Conservation (phyloP, 2,329 filamentous ascomycete species). For the Trichoderma koningii region DNA sequence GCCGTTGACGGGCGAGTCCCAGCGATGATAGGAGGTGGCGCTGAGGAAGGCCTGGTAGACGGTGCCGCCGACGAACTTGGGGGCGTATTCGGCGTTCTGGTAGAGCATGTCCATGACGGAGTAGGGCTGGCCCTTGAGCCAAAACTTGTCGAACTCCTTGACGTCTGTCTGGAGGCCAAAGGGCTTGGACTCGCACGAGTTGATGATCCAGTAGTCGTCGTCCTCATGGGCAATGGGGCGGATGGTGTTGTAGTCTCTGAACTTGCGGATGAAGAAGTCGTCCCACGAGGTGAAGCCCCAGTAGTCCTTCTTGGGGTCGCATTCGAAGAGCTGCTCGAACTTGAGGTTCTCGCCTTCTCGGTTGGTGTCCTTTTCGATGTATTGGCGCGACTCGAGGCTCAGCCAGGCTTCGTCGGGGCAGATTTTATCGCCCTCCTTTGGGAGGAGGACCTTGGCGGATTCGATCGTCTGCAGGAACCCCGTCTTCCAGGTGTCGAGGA, state of each 20-base stretch:
- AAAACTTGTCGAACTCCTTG: slow-evolving; percentile 60
- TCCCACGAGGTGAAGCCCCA: slow-evolving; percentile 64
- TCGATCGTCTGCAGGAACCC: slow-evolving; percentile 32
- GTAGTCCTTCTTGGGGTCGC: slow-evolving; percentile 29
- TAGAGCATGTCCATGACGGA: slow-evolving; percentile 61
- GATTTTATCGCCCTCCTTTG: neutral
- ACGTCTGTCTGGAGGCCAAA: slow-evolving; percentile 52
- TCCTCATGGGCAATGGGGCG: slow-evolving; percentile 57
- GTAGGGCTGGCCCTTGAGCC: slow-evolving; percentile 67
- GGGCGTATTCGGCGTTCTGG: slow-evolving; percentile 47
- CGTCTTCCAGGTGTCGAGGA: slow-evolving; percentile 50
- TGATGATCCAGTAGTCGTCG: slow-evolving; percentile 46
- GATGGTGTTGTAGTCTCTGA: slow-evolving; percentile 42
- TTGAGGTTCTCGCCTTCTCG: slow-evolving; percentile 5
- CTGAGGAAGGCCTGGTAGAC: slow-evolving; percentile 69
- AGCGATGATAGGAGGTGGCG: slow-evolving; percentile 66
- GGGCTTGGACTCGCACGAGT: slow-evolving; percentile 61
- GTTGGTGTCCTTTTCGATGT: slow-evolving; percentile 32
- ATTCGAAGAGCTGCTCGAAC: slow-evolving; percentile 31
- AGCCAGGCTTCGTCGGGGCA: slow-evolving; percentile 30
- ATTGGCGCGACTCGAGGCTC: slow-evolving; percentile 23
- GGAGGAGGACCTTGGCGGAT: neutral
- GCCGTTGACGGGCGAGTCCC: slow-evolving; percentile 65
- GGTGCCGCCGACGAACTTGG: slow-evolving; percentile 59
- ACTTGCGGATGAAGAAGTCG: slow-evolving; percentile 61